These are phyloP conservation scores for Fusarium foetens DNA, from an alignment of 2,329 filamentous ascomycete genomes.

Conservation along the genomic window DNA sequence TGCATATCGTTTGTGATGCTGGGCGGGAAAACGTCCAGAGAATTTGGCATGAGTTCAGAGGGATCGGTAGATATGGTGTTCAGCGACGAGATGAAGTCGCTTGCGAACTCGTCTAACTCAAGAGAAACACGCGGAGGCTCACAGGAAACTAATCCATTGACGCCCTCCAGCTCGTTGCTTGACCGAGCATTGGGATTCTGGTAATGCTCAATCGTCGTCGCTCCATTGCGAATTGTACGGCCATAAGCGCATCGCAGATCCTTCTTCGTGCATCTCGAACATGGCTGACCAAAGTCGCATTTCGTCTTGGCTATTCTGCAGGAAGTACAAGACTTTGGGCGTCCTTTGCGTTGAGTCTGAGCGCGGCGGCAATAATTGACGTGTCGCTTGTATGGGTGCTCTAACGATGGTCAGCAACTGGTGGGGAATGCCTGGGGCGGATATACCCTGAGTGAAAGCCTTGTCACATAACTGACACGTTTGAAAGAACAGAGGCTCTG, in stretches of 20 bases:
- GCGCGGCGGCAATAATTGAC: slow-evolving; percentile 42
- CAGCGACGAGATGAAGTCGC: background rate
- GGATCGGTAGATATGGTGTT: fast-evolving
- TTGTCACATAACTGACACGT: slow-evolving; percentile 37
- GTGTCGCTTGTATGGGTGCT: slow-evolving; percentile 40
- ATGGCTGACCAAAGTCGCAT: slow-evolving; percentile 40
- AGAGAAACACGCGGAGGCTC: fast-evolving
- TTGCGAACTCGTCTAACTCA: background rate
- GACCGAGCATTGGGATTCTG: fast-evolving
- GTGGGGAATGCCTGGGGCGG: fast-evolving
- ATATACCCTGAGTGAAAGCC: slow-evolving; percentile 35
- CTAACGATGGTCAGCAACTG: slow-evolving; percentile 1
- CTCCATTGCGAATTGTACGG: background rate
- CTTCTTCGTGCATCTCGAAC: slow-evolving; percentile 31
- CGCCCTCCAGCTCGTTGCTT: background rate
- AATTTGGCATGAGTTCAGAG: background rate
- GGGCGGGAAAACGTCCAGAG: fast-evolving
- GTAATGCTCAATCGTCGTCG: fast-evolving
- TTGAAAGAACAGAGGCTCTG: background rate
- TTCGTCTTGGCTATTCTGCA: slow-evolving; percentile 41
- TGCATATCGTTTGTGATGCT: background rate
- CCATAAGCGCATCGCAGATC: slow-evolving; percentile 28
- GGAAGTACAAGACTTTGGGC: slow-evolving; percentile 35
- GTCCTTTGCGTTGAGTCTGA: slow-evolving; percentile 39
- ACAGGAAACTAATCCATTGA: fast-evolving